Base-by-base conservation (phyloP, 169 alveolate species). In the Plasmodium vivax region DNA sequence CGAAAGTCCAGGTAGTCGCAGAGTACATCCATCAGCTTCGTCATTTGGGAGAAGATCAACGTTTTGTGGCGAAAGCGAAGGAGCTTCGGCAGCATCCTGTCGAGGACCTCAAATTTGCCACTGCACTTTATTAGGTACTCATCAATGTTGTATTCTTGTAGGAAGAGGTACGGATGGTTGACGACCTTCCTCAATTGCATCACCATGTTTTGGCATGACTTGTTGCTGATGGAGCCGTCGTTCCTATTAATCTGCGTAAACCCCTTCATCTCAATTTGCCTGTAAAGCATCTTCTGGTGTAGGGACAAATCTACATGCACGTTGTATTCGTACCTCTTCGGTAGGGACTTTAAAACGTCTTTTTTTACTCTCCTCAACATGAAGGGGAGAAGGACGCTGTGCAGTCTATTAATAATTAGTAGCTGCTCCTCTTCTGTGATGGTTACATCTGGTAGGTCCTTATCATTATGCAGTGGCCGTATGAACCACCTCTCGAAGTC, bases 171-270 rank as follows among this genome's bases (percentile, higher is more conserved):
- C 14, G 99, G 99, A 95, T 98, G 99, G 93, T 99, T 99, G 91
- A 99, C 99, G 16, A 99, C 99, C 96, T 99, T 99, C 93, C 99
- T 97, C 72, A 99, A 98, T 96, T 99, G 99, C 99, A 99, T 99
- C 19, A 99, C 99, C 74, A 98, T 96, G 95, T 99, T 99, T 98
- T 88, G 94, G 62, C 74, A 73, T 0, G 32, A 30, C 58, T 73
- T 88, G 32, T 82, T 73, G 9, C 41, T 84, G 27, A 58, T 85
- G 72, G 80, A 85, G n/a, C 95, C n/a, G n/a, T n/a, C 95, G 47
- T 96, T 95, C 9, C 83, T 93, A 19, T 83, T 93, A 12, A 96
- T 95, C 9, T 93, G 95, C 36, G 92, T 96, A 32, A 95, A 96
- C 27, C 93, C 98, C 80, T 96, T 97, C 58, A 95, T 83, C 85